Base-by-base conservation (phyloP, 257 asterid species). In the Salvia splendens region DNA sequence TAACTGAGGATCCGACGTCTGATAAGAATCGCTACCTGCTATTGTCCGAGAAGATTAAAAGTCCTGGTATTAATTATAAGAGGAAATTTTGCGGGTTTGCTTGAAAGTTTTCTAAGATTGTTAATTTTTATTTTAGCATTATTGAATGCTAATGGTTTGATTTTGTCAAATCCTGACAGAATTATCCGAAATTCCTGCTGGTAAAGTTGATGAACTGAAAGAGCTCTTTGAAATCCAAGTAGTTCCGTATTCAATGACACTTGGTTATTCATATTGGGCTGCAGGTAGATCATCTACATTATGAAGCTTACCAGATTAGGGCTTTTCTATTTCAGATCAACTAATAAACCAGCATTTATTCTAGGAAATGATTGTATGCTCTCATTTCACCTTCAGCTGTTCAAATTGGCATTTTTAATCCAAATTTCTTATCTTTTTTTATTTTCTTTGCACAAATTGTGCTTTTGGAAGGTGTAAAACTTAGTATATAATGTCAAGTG, bases 211-310 rank as follows among this genome's bases (percentile, higher is more conserved):
- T 70, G 84, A 90, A 72, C 36, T 93, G 85, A 88, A 82, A 74
- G 76, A 76, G 79, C 77, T 85, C 52, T 88, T 85, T 70, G 88
- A 88, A 74, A 77, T 85, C 77, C 81, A 85, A 81, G 95, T 86
- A 45, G 88, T 84, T 72, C 89, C 97, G 2, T 74, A 93, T 83
- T 82, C 87, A 0, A 20, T 90, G 64, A 84, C 87, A 14, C 96
- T 93, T 51, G 99, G 89, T 65, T 90, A 93, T 85, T 85, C 95
- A 28, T 90, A 93, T 32, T 90, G 96, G 96, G 68, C 80, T 56
- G 95, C 96, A 87, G 97, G 98, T 92, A 75, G 28, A 55, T 65
- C 43, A 3, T 53, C 38, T 36, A 45, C 45, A 65, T 59, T 47
- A 3, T 61, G 64, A 30, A 61, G 7, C 53, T 47, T 17, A 58